A percentile compares a stretch with the other conserved stretches of the same genome.
phyloP scores from a whole-genome alignment of 192 early-diverging fungal genomes.

The Spizellomyces sp. region DNA sequence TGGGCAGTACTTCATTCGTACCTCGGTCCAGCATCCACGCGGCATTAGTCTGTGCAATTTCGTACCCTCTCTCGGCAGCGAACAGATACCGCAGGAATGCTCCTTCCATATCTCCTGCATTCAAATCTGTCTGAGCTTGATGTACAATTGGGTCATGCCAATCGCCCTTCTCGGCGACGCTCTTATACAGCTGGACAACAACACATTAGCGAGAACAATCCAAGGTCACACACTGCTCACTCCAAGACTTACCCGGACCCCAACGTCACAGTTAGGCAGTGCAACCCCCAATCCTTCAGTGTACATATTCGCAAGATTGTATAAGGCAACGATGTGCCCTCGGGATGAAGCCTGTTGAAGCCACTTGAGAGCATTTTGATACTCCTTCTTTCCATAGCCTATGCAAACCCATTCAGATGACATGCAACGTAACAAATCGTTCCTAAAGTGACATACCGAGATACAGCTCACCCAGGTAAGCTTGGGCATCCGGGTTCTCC shows the following conservation, averaged over 20 bases:
- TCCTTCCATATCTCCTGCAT: slow-evolving; percentile 64
- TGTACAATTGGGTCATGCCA: slow-evolving; percentile 75
- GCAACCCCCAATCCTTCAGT: slow-evolving; percentile 46
- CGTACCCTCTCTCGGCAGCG: slow-evolving; percentile 89
- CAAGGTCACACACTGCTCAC: slow-evolving; percentile 28
- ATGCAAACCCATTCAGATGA: slow-evolving; percentile 9
- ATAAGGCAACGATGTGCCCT: slow-evolving; percentile 78
- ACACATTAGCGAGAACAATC: not conserved
- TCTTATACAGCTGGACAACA: slow-evolving; percentile 65
- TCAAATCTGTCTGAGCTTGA: slow-evolving; percentile 59
- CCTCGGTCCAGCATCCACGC: slow-evolving; percentile 84
- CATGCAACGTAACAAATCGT: not conserved
- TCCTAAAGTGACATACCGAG: slow-evolving; percentile 30
- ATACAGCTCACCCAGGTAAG: slow-evolving; percentile 65
- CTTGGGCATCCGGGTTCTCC: slow-evolving; percentile 77
- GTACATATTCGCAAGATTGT: slow-evolving; percentile 77
- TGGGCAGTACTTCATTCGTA: not conserved
- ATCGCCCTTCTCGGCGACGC: slow-evolving; percentile 80
- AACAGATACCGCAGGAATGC: slow-evolving; percentile 76
- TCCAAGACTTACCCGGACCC: slow-evolving; percentile 43
- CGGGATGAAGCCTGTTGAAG: slow-evolving; percentile 62
- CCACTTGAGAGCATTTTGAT: slow-evolving; percentile 48
- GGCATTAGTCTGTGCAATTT: slow-evolving; percentile 85
- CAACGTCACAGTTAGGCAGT: slow-evolving; percentile 63
- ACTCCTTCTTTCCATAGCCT: slow-evolving; percentile 33